Conservation (phyloP, 116 monocot genomes). For the Posidonia oceanica region DNA sequence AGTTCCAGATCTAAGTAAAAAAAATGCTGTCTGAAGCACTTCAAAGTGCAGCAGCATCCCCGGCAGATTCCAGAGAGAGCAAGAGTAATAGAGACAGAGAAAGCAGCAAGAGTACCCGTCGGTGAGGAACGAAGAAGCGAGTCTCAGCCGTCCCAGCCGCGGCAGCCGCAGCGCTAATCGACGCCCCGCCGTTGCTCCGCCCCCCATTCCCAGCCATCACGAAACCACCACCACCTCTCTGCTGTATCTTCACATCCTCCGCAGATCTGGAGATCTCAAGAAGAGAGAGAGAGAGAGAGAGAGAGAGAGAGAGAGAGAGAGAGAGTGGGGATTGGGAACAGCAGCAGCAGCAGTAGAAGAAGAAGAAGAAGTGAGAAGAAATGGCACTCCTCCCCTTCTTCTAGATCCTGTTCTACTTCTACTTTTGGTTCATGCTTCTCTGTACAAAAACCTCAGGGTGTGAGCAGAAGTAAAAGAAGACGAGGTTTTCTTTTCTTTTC, state of each 20-base stretch:
- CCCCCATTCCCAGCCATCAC: slow-evolving; percentile 6
- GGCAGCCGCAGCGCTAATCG: slow-evolving; percentile 3
- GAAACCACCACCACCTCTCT: background rate
- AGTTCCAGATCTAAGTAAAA: too few species aligned
- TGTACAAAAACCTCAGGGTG: too few species aligned
- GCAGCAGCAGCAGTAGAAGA: background rate
- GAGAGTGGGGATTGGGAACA: background rate
- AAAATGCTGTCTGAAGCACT: too few species aligned
- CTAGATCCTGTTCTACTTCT: too few species aligned
- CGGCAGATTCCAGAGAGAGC: too few species aligned
- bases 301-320: background rate
- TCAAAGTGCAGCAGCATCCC: too few species aligned
- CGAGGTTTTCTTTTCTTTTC: too few species aligned
- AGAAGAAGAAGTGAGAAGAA: background rate
- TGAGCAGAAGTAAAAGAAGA: too few species aligned
- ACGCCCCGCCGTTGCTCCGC: slow-evolving; percentile 3
- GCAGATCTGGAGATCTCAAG: slow-evolving; percentile 2
- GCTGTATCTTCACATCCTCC: background rate
- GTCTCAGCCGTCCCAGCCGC: slow-evolving; percentile 5
- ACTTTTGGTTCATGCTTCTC: too few species aligned
- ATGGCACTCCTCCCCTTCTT: background rate
- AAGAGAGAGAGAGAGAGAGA: background rate
- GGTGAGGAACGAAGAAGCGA: background rate
- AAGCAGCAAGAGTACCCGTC: background rate
- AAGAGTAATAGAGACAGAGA: background rate